A percentile compares a stretch with the other conserved stretches of the same genome.
These are phyloP conservation scores for Euptelea pleiosperma DNA, from an alignment of 164 flowering plant species.

Conservation along the genomic window DNA sequence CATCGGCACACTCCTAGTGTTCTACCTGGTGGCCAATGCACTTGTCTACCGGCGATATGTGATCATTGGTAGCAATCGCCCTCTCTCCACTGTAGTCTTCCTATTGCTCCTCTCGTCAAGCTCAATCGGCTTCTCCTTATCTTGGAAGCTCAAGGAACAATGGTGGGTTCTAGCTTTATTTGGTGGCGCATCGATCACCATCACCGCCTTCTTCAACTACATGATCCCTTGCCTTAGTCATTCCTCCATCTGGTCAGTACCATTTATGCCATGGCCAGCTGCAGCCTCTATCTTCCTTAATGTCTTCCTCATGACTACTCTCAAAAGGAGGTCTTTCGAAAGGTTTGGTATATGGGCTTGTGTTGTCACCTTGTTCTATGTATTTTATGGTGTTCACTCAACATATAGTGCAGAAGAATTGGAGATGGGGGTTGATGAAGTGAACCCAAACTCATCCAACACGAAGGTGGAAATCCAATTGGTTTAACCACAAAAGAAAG, in stretches of 20 bases:
- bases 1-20: constrained; percentile 72
- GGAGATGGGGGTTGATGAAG: constrained; percentile 25
- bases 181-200: constrained; percentile 33
- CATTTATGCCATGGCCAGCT: constrained; percentile 91
- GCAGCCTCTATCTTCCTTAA: constrained; percentile 67
- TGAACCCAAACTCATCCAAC: constrained; percentile 28
- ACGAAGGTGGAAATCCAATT: constrained; percentile 44
- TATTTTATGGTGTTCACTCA: constrained; percentile 79
- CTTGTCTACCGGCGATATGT: constrained; percentile 59
- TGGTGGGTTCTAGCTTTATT: constrained; percentile 47
- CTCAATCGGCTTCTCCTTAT: constrained; percentile 57
- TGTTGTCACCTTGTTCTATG: constrained; percentile 54
- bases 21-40: constrained; percentile 85
- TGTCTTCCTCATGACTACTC: constrained; percentile 61
- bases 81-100: constrained; percentile 49
- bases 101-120: constrained; percentile 51
- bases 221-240: constrained; percentile 22
- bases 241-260: constrained; percentile 53
- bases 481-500: constrained; percentile 6
- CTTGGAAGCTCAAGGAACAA: constrained; percentile 51
- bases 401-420: constrained; percentile 61
- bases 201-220: constrained; percentile 47
- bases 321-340: constrained; percentile 41
- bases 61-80: constrained; percentile 29
- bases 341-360: constrained; percentile 73